Evolutionary conservation across 2,329 filamentous ascomycete genomes (phyloP).

Genomic region (Fusarium albosuccineum): DNA sequence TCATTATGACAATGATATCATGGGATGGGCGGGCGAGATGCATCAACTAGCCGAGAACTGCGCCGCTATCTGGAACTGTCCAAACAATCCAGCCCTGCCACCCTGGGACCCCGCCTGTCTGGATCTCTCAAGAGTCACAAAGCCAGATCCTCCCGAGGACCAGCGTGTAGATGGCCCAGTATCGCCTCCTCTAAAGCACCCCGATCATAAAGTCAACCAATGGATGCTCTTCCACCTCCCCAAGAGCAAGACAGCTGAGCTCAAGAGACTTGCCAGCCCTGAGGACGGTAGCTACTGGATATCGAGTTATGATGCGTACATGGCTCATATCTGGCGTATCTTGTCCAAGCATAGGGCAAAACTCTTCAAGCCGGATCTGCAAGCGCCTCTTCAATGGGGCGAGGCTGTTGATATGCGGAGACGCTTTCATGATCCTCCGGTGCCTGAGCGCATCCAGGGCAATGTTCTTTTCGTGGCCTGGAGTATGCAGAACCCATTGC

Average conservation of each 20-base stretch:
- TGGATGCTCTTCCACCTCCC: conserved; percentile 57
- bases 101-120: conserved; percentile 52
- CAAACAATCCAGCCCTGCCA: conserved; percentile 42
- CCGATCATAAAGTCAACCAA: conserved; percentile 39
- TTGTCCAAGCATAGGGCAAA: conserved; percentile 28
- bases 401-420: background rate
- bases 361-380: background rate
- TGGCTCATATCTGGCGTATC: conserved; percentile 56
- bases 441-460: background rate
- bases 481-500: background rate
- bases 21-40: conserved; percentile 54
- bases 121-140: conserved; percentile 50
- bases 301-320: conserved; percentile 59
- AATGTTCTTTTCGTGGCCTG: background rate
- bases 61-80: conserved; percentile 45
- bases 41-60: conserved; percentile 59
- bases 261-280: conserved; percentile 54
- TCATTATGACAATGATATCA: conserved; percentile 57
- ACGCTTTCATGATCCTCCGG: background rate
- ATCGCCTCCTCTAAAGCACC: conserved; percentile 44
- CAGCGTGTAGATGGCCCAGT: conserved; percentile 50
- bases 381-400: background rate
- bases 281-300: conserved; percentile 53
- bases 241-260: conserved; percentile 55
- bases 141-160: conserved; percentile 45